Evolutionary conservation across 176 grass and related monocot species (phyloP).

Genomic region (Paspalum notatum): DNA sequence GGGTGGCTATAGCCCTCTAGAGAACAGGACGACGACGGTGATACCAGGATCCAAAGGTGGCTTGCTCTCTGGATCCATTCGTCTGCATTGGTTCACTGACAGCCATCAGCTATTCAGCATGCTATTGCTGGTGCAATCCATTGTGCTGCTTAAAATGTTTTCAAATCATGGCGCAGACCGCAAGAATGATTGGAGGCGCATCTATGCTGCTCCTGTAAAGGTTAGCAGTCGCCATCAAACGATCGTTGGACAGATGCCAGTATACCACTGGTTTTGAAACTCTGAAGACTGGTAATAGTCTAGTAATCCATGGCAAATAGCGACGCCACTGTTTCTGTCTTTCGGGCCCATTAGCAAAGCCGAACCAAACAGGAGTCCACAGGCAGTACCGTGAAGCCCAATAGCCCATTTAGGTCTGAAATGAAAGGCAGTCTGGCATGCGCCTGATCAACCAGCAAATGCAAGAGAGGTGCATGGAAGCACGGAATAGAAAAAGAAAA

Average conservation of each 20-base stretch:
- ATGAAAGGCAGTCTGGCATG: no score
- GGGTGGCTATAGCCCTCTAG: background rate
- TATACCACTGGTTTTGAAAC: no score
- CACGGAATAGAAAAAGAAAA: no score
- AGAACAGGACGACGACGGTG: background rate
- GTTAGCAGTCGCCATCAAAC: background rate
- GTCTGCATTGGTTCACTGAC: constrained; percentile 20
- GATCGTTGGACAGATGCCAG: background rate
- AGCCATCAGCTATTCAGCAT: background rate
- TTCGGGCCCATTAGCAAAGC: background rate
- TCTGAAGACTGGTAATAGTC: background rate
- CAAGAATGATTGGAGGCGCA: background rate
- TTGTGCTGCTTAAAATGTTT: constrained; percentile 1
- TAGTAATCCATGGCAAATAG: background rate
- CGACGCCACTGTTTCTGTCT: background rate
- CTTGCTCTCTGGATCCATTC: constrained; percentile 26
- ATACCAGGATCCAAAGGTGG: constrained; percentile 16
- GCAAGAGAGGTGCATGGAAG: no score
- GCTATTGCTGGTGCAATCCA: background rate
- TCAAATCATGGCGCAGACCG: background rate
- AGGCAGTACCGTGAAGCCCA: background rate
- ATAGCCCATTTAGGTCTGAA: background rate
- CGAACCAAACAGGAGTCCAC: background rate
- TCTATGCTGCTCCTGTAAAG: background rate
- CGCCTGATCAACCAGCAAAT: no score